Conservation (phyloP, 2,329 filamentous ascomycete species). For the Colletotrichum noveboracense region DNA sequence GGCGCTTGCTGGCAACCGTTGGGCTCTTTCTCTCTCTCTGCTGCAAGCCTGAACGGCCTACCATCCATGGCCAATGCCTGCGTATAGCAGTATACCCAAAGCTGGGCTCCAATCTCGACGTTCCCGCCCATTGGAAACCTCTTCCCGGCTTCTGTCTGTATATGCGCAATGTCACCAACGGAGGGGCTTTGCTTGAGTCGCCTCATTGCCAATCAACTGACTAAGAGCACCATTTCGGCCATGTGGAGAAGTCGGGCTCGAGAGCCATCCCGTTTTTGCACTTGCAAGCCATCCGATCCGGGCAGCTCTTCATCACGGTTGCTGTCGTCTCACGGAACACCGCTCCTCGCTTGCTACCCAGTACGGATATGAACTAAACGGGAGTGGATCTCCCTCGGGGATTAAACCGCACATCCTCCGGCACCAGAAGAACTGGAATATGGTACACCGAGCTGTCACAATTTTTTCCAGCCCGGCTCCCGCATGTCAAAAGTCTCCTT, state of each 20-base stretch:
- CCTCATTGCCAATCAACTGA: slow-evolving; percentile 2
- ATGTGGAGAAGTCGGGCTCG: slow-evolving; percentile 6
- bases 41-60: neutral
- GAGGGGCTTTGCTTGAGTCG: slow-evolving; percentile 7
- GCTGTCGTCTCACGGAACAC: slow-evolving; percentile 3
- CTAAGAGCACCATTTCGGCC: neutral
- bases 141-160: neutral
- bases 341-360: neutral
- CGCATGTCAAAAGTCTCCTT: neutral
- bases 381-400: slow-evolving; percentile 1
- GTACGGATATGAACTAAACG: neutral
- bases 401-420: neutral
- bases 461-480: neutral
- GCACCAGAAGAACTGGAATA: neutral
- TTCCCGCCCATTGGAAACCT: neutral
- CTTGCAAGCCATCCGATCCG: slow-evolving; percentile 13
- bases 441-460: neutral
- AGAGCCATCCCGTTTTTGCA: slow-evolving; percentile 2
- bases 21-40: neutral
- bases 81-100: neutral
- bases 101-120: neutral
- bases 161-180: slow-evolving; percentile 1
- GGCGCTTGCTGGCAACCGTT: neutral
- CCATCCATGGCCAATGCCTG: neutral
- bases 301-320: neutral